These are phyloP conservation scores for Clitoria ternatea DNA, from an alignment of 306 rosid genomes.

Conservation along the genomic window DNA sequence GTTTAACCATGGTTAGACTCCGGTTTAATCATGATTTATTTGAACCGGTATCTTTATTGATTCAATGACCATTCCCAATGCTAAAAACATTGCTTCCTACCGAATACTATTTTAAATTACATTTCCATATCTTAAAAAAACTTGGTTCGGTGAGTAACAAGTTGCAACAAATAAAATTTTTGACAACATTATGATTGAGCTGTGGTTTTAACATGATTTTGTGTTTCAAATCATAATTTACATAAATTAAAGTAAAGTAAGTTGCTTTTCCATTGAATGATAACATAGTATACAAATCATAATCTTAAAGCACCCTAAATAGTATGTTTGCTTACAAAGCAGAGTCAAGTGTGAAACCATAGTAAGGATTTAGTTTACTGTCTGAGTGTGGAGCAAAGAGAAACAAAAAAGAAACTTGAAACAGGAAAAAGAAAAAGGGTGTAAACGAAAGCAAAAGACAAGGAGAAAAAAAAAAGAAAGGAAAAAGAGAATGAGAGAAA, in stretches of 20 bases:
- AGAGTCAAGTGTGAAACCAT: not conserved
- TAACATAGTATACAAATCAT: not conserved
- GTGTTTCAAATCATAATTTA: not conserved
- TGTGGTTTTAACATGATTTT: not conserved
- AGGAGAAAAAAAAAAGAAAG: not conserved
- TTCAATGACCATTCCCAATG: too few relatives aligned
- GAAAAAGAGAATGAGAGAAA: constrained; percentile 10
- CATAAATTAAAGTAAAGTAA: not conserved
- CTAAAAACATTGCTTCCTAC: too few relatives aligned
- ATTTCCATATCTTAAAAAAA: too few relatives aligned
- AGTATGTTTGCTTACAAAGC: not conserved
- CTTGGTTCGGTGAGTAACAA: too few relatives aligned
- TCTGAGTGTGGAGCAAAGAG: constrained; percentile 34
- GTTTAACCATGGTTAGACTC: too few relatives aligned
- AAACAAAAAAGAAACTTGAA: constrained; percentile 45
- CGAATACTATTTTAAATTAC: too few relatives aligned
- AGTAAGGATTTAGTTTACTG: not conserved
- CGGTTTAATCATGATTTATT: too few relatives aligned
- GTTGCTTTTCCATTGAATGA: not conserved
- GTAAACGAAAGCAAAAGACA: constrained; percentile 30
- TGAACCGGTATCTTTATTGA: too few relatives aligned
- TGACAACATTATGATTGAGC: too few relatives aligned
- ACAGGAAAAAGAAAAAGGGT: constrained; percentile 54
- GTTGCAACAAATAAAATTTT: too few relatives aligned
- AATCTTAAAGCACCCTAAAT: not conserved